Conservation (phyloP, 1,284 basidiomycete genomes). For the Apiotrichum domesticum region DNA sequence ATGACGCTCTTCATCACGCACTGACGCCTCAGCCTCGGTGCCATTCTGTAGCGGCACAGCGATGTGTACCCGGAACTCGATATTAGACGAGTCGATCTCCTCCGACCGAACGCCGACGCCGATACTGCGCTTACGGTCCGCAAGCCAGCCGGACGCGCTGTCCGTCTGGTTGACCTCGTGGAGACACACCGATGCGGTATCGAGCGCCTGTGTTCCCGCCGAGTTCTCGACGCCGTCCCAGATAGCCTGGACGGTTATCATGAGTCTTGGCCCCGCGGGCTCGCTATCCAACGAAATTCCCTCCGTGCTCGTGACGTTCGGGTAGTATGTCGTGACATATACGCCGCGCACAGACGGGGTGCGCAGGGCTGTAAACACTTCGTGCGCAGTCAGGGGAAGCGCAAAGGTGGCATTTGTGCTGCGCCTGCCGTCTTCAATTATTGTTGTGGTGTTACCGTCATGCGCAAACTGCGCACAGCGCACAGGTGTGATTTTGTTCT, state of each 20-base stretch:
- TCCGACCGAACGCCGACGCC: slow-evolving; percentile 11
- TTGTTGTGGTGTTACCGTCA: not conserved
- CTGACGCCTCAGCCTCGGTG: not conserved
- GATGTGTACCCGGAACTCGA: slow-evolving; percentile 16
- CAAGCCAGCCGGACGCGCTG: slow-evolving; percentile 2
- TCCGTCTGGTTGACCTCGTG: slow-evolving; percentile 1
- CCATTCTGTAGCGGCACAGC: slow-evolving; percentile 4
- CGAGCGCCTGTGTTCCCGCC: slow-evolving; percentile 9
- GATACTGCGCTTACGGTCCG: not conserved
- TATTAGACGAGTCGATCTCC: not conserved
- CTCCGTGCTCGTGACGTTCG: not conserved
- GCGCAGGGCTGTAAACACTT: slow-evolving; percentile 11
- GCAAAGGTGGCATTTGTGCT: slow-evolving; percentile 12
- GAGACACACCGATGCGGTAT: slow-evolving; percentile 12
- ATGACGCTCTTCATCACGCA: too few relatives aligned
- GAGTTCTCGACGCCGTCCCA: slow-evolving; percentile 7
- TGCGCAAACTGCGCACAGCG: not conserved
- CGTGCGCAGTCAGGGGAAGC: slow-evolving; percentile 3
- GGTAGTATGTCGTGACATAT: slow-evolving; percentile 1
- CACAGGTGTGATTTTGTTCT: not conserved
- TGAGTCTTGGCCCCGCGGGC: not conserved
- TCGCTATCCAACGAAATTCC: not conserved
- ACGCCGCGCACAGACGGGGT: slow-evolving; percentile 10
- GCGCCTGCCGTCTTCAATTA: not conserved
- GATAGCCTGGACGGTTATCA: slow-evolving; percentile 10